Evolutionary conservation across 495 filamentous ascomycete genomes (phyloP), one percentile per base, ranked within the genome.

Genomic region (Lophium mytilinum): DNA sequence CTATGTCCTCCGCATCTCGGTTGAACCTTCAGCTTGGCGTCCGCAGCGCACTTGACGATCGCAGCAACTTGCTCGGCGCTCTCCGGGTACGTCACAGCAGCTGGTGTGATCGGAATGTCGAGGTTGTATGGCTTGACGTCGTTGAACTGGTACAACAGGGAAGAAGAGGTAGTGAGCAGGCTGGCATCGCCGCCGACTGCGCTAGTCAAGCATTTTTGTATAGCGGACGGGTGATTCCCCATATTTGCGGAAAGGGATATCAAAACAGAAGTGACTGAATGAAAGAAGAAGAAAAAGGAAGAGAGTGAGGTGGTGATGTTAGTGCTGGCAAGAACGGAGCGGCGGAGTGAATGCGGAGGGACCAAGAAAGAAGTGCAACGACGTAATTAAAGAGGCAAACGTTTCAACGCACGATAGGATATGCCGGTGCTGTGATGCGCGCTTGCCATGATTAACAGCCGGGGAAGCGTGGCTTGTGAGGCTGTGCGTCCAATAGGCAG

Each of bases 111-210:
- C 4, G 52, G 48, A 21, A 57, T 57, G 50, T 64, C 62, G 7
- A 65, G 58, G 46, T 67, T 67, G 58, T 67, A 67, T 0, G 65
- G 62, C 45, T 67, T 67, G 34, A 67, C 58, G 35, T 65, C 51
- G 12, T 9, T 45, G 35, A 63, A 7, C 37, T 62, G 55, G 42
- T 62, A 67, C 0, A 61, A 30, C 11, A 52, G 54, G 0, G 52
- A 60, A 11, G 24, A 19, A 30, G 52, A 50, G 48, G 21, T 54
- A 14, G 65, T 62, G 8, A 67, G 14, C 9, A 62, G 54, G 15
- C 33, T 34, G 9, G 11, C 43, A 7, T 67, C 47, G 4, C 65
- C 65, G 7, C 58, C 55, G 8, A 64, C 55, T 8, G 62, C 65
- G 37, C 19, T 54, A 6, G 15, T 53, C 24, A 67, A 41, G 41